Base-by-base conservation (phyloP, 2,329 filamentous ascomycete genomes). In the Fusarium compactum region DNA sequence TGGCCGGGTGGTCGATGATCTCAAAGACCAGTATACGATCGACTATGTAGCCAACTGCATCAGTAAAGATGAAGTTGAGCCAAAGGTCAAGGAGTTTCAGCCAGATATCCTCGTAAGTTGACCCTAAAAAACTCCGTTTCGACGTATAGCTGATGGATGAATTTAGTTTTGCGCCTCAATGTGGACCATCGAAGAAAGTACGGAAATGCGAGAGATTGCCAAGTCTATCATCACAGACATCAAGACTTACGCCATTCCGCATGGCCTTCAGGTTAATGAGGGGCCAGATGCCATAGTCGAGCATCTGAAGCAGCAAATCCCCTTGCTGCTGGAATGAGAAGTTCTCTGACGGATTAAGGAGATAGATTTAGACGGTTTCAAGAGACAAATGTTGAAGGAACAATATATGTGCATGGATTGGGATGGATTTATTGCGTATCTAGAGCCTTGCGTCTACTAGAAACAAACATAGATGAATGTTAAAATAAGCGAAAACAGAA, bases 21-120 rank as follows among this genome's bases (percentile, higher is more conserved):
- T 92, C 41, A 89, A 89, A 76, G 88, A 90, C 62, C 81, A 80
- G 43, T 92, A 91, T 78, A 87, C 83, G 3, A 91, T 92, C 69
- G 80, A 85, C 45, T 83, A 92, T 76, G 83, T 86, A 34, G 88
- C 82, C 34, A 92, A 92, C 75, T 87, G 85, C 73, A 84, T 24
- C 14, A 52, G 58, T 54, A 52, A 48, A 20, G 25, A 30, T 20
- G 45, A 48, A 20, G 48, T 52, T 18, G 48, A 24, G 18, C 32
- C 32, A 6, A 52, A 52, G 24, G 48, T 52, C 22, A 52, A 18
- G 48, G 48, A 52, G 32, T 25, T 40, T 14, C n/a, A 22, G 40
- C 40, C 40, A 22, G 40, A 41, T 41, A 41, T 41, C n/a, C n/a
- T 41, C n/a, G 40, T 41, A 41, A 41, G 40, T 15, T 41, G n/a